A percentile compares a stretch with the other conserved stretches of the same genome.
These are phyloP conservation scores for Candida awuae DNA, from an alignment of 805 yeast species.

Conservation along the genomic window DNA sequence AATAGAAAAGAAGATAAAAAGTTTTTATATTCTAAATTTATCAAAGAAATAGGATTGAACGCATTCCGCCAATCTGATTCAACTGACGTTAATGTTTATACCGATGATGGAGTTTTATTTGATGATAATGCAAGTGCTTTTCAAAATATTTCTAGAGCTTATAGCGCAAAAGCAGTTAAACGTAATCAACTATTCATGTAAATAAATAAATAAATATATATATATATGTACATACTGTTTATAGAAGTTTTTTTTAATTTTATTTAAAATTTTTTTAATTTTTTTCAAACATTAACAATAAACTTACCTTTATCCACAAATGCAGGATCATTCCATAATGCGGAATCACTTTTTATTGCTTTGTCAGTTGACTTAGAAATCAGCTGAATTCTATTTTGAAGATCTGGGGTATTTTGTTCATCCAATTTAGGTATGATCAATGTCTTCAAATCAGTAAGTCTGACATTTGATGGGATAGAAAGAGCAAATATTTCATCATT, in stretches of 20 bases:
- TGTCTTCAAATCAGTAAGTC: conserved; percentile 21
- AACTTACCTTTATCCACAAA: conserved; percentile 30
- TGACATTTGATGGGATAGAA: conserved; percentile 21
- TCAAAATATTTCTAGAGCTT: conserved; percentile 27
- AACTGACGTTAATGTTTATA: conserved; percentile 9
- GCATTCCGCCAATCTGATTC: conserved; percentile 7
- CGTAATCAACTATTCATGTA: conserved; percentile 11
- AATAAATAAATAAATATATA: conserved; percentile 1
- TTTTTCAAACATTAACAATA: conserved; percentile 21
- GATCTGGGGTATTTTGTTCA: conserved; percentile 21
- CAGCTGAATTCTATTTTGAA: conserved; percentile 19
- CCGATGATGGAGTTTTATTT: conserved; percentile 11
- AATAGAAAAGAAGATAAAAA: conserved; percentile 11
- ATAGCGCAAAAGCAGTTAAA: conserved; percentile 26
- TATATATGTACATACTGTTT: not conserved
- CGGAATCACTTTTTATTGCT: conserved; percentile 17
- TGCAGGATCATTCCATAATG: conserved; percentile 21
- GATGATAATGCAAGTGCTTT: conserved; percentile 18
- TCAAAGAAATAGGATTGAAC: conserved; percentile 11
- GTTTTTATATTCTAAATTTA: conserved; percentile 9
- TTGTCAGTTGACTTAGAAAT: conserved; percentile 24
- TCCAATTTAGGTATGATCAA: conserved; percentile 26
- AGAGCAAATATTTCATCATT: conserved; percentile 78
- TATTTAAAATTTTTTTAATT: not conserved
- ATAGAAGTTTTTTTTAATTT: not conserved